phyloP scores from a whole-genome alignment of 2,329 filamentous ascomycete genomes.

The Phaeoacremonium minimum region DNA sequence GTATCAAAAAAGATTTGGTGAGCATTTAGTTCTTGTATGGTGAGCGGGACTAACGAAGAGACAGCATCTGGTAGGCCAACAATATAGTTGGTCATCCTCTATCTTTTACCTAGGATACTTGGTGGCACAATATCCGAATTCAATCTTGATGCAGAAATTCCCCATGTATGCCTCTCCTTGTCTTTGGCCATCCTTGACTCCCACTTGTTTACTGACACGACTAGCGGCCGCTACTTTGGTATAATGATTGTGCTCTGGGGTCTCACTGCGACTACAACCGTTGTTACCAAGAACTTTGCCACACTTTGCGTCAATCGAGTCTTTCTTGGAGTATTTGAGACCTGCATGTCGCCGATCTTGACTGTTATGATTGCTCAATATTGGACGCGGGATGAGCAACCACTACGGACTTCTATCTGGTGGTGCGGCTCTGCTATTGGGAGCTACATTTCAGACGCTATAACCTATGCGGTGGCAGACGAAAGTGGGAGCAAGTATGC shows the following conservation, averaged over 20 bases:
- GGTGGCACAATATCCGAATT: conserved; percentile 1
- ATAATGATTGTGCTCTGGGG: conserved; percentile 1
- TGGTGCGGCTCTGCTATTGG: conserved; percentile 10
- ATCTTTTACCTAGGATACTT: conserved; percentile 8
- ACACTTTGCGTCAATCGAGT: conserved; percentile 7
- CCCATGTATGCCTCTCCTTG: too few species aligned
- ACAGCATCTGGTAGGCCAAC: conserved; percentile 4
- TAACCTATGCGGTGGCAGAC: conserved; percentile 6
- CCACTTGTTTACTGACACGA: too few species aligned
- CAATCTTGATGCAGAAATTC: conserved; percentile 6
- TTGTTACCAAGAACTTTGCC: conserved; percentile 5
- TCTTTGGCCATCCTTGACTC: too few species aligned
- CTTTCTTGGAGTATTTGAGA: conserved; percentile 13
- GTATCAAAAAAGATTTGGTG: conserved; percentile 2
- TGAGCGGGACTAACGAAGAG: too few species aligned
- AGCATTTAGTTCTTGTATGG: too few species aligned
- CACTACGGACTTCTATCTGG: conserved; percentile 10
- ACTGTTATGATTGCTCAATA: conserved; percentile 9
- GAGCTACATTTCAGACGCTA: conserved; percentile 7
- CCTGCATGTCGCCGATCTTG: conserved; percentile 8
- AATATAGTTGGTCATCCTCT: conserved; percentile 9
- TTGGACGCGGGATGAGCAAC: conserved; percentile 11
- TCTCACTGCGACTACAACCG: not conserved
- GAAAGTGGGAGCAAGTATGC: not conserved
- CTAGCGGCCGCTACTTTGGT: conserved; percentile 5